These are phyloP conservation scores for Jaminaea rosea DNA, from an alignment of 1,284 basidiomycete species.

Conservation along the genomic window DNA sequence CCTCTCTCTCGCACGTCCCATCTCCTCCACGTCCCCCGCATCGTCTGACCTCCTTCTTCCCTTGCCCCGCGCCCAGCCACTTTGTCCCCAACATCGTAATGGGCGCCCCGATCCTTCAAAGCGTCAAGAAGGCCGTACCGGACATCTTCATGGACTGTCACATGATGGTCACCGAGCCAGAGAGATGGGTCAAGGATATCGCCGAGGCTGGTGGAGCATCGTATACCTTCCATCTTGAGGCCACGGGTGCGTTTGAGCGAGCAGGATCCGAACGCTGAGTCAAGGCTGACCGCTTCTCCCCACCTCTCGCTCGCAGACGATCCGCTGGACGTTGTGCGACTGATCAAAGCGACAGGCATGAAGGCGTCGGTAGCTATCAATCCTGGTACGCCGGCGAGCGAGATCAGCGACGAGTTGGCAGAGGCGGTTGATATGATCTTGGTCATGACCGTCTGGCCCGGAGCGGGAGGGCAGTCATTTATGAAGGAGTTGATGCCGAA, in stretches of 20 bases:
- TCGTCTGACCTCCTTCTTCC: constrained; percentile 42
- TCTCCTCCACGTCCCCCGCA: background rate
- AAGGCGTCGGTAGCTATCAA: constrained; percentile 44
- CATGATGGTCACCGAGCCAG: constrained; percentile 97
- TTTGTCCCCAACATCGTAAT: constrained; percentile 75
- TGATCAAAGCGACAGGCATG: constrained; percentile 44
- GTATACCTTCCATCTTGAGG: constrained; percentile 97
- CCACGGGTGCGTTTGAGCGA: constrained; percentile 55
- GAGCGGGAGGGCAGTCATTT: constrained; percentile 85
- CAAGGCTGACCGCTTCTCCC: background rate
- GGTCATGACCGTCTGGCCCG: constrained; percentile 47
- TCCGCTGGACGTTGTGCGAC: constrained; percentile 40
- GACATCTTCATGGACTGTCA: constrained; percentile 98
- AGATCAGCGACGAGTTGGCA: constrained; percentile 42
- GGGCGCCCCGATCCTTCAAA: constrained; percentile 82
- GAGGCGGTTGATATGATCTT: constrained; percentile 45
- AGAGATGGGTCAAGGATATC: constrained; percentile 93
- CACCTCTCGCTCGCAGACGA: constrained; percentile 48
- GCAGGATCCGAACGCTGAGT: background rate
- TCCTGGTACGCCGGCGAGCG: constrained; percentile 41
- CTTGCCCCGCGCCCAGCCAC: constrained; percentile 53
- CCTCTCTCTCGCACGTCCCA: background rate
- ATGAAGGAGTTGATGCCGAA: constrained; percentile 85
- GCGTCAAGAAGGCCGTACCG: constrained; percentile 78
- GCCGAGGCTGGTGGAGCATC: constrained; percentile 86